Percentiles rank a stretch among this genome's conserved stretches.
phyloP scores from a whole-genome alignment of 1,284 basidiomycete genomes.

The Vanrija humicola region DNA sequence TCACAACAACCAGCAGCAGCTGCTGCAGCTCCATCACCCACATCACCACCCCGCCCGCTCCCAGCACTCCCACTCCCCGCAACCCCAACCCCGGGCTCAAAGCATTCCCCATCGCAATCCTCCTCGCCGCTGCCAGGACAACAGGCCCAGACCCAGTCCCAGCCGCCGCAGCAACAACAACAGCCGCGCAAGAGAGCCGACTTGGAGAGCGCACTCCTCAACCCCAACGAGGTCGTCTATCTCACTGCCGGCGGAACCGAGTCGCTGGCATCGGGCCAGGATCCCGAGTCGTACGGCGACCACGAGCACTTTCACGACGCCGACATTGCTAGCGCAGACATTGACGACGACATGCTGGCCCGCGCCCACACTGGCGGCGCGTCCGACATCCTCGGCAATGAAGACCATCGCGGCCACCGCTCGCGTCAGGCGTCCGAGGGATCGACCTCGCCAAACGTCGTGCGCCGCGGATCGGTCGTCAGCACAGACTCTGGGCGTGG shows the following conservation, averaged over 20 bases:
- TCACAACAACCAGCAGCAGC: not conserved
- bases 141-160: not conserved
- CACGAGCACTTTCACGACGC: not conserved
- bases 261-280: not conserved
- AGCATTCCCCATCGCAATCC: not conserved
- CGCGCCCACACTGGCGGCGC: not conserved
- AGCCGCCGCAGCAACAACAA: not conserved
- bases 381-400: no score
- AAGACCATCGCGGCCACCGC: no score
- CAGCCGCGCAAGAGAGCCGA: constrained; percentile 10
- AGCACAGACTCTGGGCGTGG: constrained; percentile 3
- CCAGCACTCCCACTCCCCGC: not conserved
- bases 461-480: not conserved
- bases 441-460: not conserved
- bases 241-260: constrained; percentile 11
- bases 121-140: not conserved
- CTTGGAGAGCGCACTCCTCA: constrained; percentile 35
- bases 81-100: not conserved
- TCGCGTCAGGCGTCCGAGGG: constrained; percentile 1
- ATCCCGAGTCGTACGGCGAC: not conserved
- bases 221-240: constrained; percentile 32
- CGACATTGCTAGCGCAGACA: not conserved
- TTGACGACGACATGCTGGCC: not conserved
- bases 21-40: no score
- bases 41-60: not conserved